These are phyloP conservation scores for Lentinula raphanica DNA, from an alignment of 768 basidiomycete species.

Conservation along the genomic window DNA sequence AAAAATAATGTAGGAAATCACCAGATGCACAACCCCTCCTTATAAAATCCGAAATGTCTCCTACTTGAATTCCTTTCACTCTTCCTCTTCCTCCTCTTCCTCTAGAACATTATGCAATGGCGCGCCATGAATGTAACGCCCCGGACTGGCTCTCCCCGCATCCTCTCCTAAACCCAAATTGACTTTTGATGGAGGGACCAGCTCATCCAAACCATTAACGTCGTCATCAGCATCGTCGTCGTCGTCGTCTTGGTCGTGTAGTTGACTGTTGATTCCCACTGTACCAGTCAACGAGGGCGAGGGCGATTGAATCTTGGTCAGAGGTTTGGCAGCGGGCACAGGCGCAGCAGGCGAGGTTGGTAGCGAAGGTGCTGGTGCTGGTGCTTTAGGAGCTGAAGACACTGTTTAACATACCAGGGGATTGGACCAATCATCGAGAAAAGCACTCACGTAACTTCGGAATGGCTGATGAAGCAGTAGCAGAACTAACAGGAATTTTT, in stretches of 20 bases:
- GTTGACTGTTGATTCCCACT: background rate
- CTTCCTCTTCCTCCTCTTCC: conserved; percentile 63
- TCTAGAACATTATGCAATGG: conserved; percentile 84
- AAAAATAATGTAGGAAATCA: no score
- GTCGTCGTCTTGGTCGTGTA: background rate
- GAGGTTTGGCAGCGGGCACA: background rate
- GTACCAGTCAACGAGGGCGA: background rate
- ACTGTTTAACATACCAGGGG: no score
- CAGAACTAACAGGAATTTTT: conserved; percentile 13
- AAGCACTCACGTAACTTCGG: conserved; percentile 16
- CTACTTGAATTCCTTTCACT: background rate
- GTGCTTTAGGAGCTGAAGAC: background rate
- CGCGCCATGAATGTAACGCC: conserved; percentile 76
- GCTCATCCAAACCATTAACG: background rate
- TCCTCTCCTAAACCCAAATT: conserved; percentile 31
- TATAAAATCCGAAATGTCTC: no score
- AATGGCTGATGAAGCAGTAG: conserved; percentile 6
- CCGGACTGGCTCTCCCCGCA: conserved; percentile 56
- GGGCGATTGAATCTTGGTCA: background rate
- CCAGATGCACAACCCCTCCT: no score
- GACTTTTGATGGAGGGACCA: conserved; percentile 19
- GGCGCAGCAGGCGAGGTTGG: conserved; percentile 11
- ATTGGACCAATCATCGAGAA: background rate
- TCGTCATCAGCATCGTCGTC: background rate
- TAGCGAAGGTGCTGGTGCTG: conserved; percentile 11